Base-by-base conservation (phyloP, 352 stramenopile genomes). In the Pythium coloratum region DNA sequence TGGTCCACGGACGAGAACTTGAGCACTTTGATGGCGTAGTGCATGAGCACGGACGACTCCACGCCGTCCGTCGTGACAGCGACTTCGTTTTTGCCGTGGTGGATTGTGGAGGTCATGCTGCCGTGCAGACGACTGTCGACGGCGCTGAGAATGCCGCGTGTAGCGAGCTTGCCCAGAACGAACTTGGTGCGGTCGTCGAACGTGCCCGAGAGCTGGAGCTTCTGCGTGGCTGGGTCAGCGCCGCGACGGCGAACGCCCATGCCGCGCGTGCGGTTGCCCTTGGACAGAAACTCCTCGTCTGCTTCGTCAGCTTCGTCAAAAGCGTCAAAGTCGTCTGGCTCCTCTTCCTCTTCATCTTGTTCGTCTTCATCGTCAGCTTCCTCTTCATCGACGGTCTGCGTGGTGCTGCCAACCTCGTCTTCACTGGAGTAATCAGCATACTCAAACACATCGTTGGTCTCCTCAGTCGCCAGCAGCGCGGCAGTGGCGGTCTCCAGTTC, bases 21-120 rank as follows among this genome's bases (percentile, higher is more conserved):
- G 76, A 93, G 90, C 49, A 95, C 76, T 76, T 95, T 92, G 71
- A 86, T 76, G 3, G 77, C 82, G 61, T 84, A 73, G 61, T 89
- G 91, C 38, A 89, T 72, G 32, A 78, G 74, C 6, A 76, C 24
- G 6, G 30, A 70, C 30, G 76, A 73, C 55, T 83, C 76, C 44
- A 89, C 73, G 16, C 64, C 58, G 26, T 77, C 71, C 20, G 88
- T 57, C 16, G 70, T 56, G 4, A 56, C 56, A 7, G 72, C 72
- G 18, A 73, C 72, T 14, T 49, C 6, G 55, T 93, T 91, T 56
- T 78, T 76, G 9, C 73, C 80, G 60, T 84, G 69, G 62, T 89
- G 91, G 40, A 89, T 66, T 24, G 82, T 77, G 55, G 78, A 28
- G 20, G 75, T 73, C 24, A 78, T 86, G 58, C 75, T 72, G 47